Base-by-base conservation (phyloP, 345 rosid genomes). In the Nephelium lappaceum region DNA sequence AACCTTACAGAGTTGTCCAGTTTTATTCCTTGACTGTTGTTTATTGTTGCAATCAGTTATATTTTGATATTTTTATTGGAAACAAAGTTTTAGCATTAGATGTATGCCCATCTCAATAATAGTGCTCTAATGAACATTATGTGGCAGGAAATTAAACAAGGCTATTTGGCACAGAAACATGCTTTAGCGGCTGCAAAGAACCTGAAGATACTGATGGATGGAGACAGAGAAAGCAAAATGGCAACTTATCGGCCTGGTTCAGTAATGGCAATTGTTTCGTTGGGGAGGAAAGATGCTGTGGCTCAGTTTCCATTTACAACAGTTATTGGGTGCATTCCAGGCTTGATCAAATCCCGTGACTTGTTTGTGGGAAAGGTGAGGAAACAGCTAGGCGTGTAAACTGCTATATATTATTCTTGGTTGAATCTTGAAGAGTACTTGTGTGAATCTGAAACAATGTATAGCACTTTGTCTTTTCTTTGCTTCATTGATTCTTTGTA, bases 131-230 rank as follows among this genome's bases (percentile, higher is more conserved):
- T 18, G 19, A 55, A 15, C 15, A 23, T 39, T 69, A 58, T 1
- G 10, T 60, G 15, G 47, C 86, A 93, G 98, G 98, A 95, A 84
- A 82, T 84, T 77, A 90, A 93, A 61, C 98, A 93, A 84, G 98
- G 97, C 58, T 91, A 86, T 69, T 62, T 91, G 72, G 98, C 97
- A 1, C 91, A 92, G 60, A 85, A 25, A 18, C 98, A 93, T 78
- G 95, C 95, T 53, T 15, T 7, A 53, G 86, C 92, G 71, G 93
- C 76, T 61, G 91, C 88, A 10, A 87, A 88, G 84, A 95, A 95
- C 88, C 58, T 93, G 85, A 92, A 91, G 87, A n/a, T 84, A 69
- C 64, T 89, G 84, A 87, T 91, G 92, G 81, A 70, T 0, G 86
- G 89, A 74, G 88, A 84, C 11, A 83, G 81, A 41, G 91, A 89